Evolutionary conservation across 75 land plant genomes (phyloP).

Genomic region (Pinus tabuliformis): DNA sequence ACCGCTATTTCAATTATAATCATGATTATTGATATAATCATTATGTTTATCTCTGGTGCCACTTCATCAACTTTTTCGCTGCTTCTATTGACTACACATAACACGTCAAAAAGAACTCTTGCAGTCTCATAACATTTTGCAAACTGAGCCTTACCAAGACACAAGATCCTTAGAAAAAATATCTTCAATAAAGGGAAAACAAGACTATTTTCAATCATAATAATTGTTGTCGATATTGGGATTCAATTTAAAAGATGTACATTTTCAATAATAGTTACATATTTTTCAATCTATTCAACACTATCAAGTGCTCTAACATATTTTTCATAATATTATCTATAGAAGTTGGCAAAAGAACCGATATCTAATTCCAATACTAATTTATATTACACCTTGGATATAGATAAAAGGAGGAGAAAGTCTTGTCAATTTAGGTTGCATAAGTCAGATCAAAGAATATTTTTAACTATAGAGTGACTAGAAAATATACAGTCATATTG

Average conservation of each 20-base stretch:
- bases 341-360: slow-evolving; percentile 47
- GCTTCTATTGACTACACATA: slow-evolving; percentile 83
- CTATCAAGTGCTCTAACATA: slow-evolving; percentile 84
- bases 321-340: slow-evolving; percentile 80
- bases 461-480: background rate
- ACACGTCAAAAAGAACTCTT: slow-evolving; percentile 94
- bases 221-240: background rate
- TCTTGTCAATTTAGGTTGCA: background rate
- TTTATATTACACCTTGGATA: background rate
- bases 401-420: background rate
- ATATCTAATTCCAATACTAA: background rate
- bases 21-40: background rate
- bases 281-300: slow-evolving; percentile 85
- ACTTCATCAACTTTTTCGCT: slow-evolving; percentile 82
- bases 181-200: too few species aligned
- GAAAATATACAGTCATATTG: background rate
- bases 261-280: slow-evolving; percentile 21
- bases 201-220: too few species aligned
- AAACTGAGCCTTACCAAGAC: slow-evolving; percentile 67
- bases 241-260: background rate
- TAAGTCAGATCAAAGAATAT: background rate
- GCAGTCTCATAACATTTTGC: slow-evolving; percentile 88
- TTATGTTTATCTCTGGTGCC: slow-evolving; percentile 76
- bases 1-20: too few species aligned
- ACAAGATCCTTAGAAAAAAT: background rate